Percentiles rank a stretch among this genome's conserved stretches.
phyloP scores from a whole-genome alignment of 306 rosid species.

The Aeschynomene evenia region DNA sequence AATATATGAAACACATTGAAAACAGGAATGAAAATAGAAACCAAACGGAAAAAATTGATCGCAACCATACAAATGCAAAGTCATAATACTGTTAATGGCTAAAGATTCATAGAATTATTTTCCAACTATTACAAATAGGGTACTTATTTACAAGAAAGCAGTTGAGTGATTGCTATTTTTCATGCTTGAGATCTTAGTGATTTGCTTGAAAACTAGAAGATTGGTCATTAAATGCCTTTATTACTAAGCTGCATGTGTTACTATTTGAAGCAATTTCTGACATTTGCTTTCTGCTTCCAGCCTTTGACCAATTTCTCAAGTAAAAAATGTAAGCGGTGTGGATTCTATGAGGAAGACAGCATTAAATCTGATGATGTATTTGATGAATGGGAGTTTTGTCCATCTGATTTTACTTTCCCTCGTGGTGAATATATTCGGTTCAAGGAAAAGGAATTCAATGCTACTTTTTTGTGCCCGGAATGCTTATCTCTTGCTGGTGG shows the following conservation, averaged over 20 bases:
- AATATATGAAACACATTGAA: no score
- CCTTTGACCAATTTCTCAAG: conserved; percentile 61
- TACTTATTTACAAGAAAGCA: background rate
- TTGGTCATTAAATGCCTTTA: background rate
- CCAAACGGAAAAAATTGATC: background rate
- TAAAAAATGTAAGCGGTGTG: conserved; percentile 85
- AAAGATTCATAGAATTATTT: background rate
- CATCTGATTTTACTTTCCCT: conserved; percentile 61
- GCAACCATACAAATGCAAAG: background rate
- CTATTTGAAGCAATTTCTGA: conserved; percentile 26
- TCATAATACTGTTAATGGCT: background rate
- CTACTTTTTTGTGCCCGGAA: conserved; percentile 60
- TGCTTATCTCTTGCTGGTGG: conserved; percentile 51
- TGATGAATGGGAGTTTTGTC: conserved; percentile 96
- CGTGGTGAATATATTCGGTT: conserved; percentile 53
- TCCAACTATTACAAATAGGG: background rate
- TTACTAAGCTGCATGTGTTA: background rate
- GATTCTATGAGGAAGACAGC: conserved; percentile 76
- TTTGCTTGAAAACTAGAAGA: conserved; percentile 20
- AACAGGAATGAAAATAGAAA: no score
- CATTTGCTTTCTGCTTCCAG: conserved; percentile 46
- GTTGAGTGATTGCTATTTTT: background rate
- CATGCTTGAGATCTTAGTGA: background rate
- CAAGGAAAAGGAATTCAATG: conserved; percentile 68
- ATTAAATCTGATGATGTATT: conserved; percentile 56